Percentiles rank a stretch among this genome's conserved stretches.
phyloP scores from a whole-genome alignment of 495 filamentous ascomycete genomes.

The Aspergillus nanangensis region DNA sequence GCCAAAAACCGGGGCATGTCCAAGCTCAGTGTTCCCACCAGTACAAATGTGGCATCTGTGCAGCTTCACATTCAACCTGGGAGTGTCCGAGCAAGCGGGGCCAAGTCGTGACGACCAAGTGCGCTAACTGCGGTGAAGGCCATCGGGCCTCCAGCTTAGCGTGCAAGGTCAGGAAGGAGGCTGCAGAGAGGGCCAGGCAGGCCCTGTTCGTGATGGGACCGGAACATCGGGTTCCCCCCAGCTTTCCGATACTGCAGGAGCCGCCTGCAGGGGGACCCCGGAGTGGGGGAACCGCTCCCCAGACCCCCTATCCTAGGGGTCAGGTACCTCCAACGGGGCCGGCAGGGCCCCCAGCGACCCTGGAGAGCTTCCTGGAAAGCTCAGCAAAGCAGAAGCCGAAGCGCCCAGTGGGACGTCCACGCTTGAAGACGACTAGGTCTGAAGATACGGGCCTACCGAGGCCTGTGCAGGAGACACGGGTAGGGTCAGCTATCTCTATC shows the following conservation, averaged over 20 bases:
- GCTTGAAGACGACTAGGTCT: background rate
- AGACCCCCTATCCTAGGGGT: background rate
- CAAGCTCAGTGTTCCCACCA: constrained; percentile 11
- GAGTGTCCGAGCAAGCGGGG: constrained; percentile 6
- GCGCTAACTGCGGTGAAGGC: background rate
- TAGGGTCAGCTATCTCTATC: background rate
- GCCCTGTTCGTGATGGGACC: background rate
- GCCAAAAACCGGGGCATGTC: constrained; percentile 16
- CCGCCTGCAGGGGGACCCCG: no score
- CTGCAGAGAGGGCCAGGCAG: background rate
- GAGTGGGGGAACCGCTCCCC: background rate
- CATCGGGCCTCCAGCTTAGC: background rate
- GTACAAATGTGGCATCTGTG: constrained; percentile 9
- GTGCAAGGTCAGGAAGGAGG: background rate
- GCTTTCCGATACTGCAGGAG: background rate
- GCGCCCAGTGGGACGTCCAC: background rate
- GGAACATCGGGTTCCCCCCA: background rate
- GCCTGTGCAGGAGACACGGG: background rate
- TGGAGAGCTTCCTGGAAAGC: background rate
- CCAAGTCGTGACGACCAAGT: background rate
- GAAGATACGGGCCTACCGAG: background rate
- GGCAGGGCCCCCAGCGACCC: background rate
- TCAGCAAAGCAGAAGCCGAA: background rate
- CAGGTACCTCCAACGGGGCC: background rate
- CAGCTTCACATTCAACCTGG: constrained; percentile 14